Conservation (phyloP, 352 stramenopile genomes). For the Phytophthora ohioensis region DNA sequence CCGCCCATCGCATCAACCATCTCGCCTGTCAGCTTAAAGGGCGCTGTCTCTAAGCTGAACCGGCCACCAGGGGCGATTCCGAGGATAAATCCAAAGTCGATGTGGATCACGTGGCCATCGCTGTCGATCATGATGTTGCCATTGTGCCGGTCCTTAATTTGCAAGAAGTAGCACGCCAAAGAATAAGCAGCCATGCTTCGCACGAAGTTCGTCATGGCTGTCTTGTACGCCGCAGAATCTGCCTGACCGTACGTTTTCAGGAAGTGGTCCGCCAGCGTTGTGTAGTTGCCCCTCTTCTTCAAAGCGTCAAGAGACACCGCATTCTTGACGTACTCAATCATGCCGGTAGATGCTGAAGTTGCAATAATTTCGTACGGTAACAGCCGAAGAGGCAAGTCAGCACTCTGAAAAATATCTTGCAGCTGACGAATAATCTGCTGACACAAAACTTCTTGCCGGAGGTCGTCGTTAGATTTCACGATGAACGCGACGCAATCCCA, state of each 20-base stretch:
- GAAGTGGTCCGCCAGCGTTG: constrained; percentile 92
- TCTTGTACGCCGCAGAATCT: constrained; percentile 88
- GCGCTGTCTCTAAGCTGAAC: constrained; percentile 97
- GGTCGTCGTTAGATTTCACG: constrained; percentile 98
- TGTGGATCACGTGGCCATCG: constrained; percentile 97
- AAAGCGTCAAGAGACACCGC: constrained; percentile 97
- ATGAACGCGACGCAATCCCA: constrained; percentile 94
- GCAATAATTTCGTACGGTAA: constrained; percentile 97
- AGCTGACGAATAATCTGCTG: constrained; percentile 97
- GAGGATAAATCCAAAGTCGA: constrained; percentile 99
- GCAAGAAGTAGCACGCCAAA: constrained; percentile 97
- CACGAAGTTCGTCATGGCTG: constrained; percentile 97
- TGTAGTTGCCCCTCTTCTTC: constrained; percentile 92
- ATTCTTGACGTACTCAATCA: constrained; percentile 98
- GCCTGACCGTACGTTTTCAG: constrained; percentile 92
- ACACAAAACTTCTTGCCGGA: constrained; percentile 97
- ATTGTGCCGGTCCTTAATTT: constrained; percentile 99
- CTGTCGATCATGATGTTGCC: constrained; percentile 99
- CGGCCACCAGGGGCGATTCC: constrained; percentile 94
- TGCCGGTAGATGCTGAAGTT: constrained; percentile 94
- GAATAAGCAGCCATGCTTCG: constrained; percentile 98
- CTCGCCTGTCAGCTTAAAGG: constrained; percentile 99
- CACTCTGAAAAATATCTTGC: constrained; percentile 95
- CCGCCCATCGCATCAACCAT: constrained; percentile 98
- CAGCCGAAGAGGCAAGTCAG: constrained; percentile 94